phyloP scores from a whole-genome alignment of 2,329 filamentous ascomycete genomes.

The Ramularia collo-cygni region DNA sequence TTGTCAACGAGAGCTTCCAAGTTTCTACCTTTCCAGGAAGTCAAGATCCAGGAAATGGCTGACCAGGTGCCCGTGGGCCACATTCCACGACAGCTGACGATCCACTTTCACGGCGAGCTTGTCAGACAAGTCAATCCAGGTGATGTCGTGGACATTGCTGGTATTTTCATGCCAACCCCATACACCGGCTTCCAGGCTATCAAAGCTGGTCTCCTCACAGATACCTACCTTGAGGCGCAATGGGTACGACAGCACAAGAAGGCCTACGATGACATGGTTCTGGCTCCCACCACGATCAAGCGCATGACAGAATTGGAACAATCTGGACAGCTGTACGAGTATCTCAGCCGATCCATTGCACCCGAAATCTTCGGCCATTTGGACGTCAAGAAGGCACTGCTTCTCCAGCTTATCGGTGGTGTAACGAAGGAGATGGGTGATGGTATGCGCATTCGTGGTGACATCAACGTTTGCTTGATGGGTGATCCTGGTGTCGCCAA shows the following conservation, averaged over 20 bases:
- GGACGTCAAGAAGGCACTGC: conserved; percentile 94
- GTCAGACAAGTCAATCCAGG: conserved; percentile 86
- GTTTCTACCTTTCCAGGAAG: conserved; percentile 93
- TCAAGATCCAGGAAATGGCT: conserved; percentile 99
- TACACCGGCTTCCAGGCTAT: conserved; percentile 99
- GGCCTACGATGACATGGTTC: conserved; percentile 84
- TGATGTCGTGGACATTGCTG: conserved; percentile 87
- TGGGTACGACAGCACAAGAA: conserved; percentile 95
- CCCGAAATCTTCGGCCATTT: conserved; percentile 95
- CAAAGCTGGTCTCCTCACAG: conserved; percentile 88
- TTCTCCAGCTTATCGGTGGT: conserved; percentile 92
- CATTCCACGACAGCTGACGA: conserved; percentile 83
- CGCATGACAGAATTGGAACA: conserved; percentile 80
- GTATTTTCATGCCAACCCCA: conserved; percentile 92
- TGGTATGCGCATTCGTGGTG: conserved; percentile 96
- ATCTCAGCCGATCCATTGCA: conserved; percentile 89
- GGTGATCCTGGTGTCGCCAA: conserved; percentile 99
- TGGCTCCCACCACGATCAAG: conserved; percentile 71
- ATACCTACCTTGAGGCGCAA: conserved; percentile 94
- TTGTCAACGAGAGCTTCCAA: conserved; percentile 94
- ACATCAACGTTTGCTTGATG: conserved; percentile 98
- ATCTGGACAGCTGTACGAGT: conserved; percentile 90
- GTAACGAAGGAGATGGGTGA: conserved; percentile 96
- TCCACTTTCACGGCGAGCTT: conserved; percentile 81
- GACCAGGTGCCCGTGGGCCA: conserved; percentile 98